Base-by-base conservation (phyloP, 371 early-diverging fungal species). In the Mortierella sp. region DNA sequence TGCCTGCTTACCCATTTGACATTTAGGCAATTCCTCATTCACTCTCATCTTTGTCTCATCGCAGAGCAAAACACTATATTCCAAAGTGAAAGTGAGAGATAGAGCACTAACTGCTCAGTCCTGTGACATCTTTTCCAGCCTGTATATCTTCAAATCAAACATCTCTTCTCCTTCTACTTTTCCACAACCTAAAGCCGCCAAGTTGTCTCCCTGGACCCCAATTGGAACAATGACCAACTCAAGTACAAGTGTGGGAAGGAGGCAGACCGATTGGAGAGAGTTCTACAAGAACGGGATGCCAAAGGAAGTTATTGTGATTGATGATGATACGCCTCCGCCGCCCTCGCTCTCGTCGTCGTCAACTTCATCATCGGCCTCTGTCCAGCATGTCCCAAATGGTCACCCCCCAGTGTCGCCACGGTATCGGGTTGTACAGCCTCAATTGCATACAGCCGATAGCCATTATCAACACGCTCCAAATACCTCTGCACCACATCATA, bases 201-300 rank as follows among this genome's bases (percentile, higher is more conserved):
- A 72, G 61, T 58, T 42, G 42, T 31, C 26, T 34, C 60, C 45
- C 49, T 35, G 59, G 64, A 58, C 53, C 3, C 51, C 59, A 32
- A 37, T 61, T 23, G 28, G 23, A 13, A 28, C 35, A 29, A 82
- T 82, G 73, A 62, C 76, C 45, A 68, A 62, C 47, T 37, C 76
- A 22, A 68, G 60, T 32, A 37, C 53, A 0, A 17, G 28, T 45
- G 66, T 56, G 45, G 70, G 69, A 53, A 71, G 71, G 60, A 63
- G 72, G 73, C 79, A 35, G 61, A 61, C 71, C 12, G 83, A 89
- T 78, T 89, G 89, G 89, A 75, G 80, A 59, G 77, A 77, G 66
- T 88, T 87, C 47, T 88, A 88, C 56, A 86, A 85, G 71, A 89
- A 88, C 65, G 89, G 89, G 34, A 72, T 83, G 22, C 89, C 89